Percentiles rank a stretch among this genome's conserved stretches.
Evolutionary conservation across 2,329 filamentous ascomycete species (phyloP).

Genomic region (Madurella fahalii): DNA sequence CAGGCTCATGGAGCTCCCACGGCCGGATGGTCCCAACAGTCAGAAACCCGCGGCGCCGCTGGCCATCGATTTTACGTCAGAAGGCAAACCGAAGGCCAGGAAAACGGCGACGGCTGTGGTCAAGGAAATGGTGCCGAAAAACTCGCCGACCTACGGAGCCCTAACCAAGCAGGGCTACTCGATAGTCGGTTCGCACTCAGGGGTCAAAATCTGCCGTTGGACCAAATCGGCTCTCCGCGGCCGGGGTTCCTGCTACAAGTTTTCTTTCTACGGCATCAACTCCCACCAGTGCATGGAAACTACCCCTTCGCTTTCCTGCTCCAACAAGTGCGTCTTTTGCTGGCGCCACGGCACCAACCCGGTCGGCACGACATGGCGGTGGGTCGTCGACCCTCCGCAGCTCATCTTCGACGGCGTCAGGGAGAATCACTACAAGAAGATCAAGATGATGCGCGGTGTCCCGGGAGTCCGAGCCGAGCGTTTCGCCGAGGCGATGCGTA

Average conservation of each 20-base stretch:
- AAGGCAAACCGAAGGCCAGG: constrained; percentile 50
- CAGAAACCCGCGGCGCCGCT: constrained; percentile 47
- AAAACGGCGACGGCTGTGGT: constrained; percentile 42
- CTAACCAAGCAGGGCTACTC: constrained; percentile 96
- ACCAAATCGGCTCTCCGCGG: constrained; percentile 94
- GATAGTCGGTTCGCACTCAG: constrained; percentile 91
- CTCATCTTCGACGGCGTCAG: constrained; percentile 89
- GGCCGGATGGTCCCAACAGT: constrained; percentile 30
- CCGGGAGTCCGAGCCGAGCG: constrained; percentile 88
- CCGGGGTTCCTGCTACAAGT: constrained; percentile 95
- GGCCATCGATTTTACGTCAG: constrained; percentile 83
- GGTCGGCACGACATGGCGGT: constrained; percentile 93
- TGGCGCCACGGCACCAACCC: constrained; percentile 98
- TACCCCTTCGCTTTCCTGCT: constrained; percentile 90
- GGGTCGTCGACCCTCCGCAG: constrained; percentile 88
- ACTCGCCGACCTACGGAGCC: constrained; percentile 81
- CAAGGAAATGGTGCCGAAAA: constrained; percentile 93
- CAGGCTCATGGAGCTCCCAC: constrained; percentile 53
- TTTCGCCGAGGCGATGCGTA: constrained; percentile 87
- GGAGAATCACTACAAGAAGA: constrained; percentile 90
- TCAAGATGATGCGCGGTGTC: constrained; percentile 93
- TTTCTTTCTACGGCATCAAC: constrained; percentile 92
- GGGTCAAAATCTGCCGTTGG: constrained; percentile 97
- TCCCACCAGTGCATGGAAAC: constrained; percentile 99
- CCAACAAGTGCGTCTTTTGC: constrained; percentile 98